These are phyloP conservation scores for Acacia pycnantha DNA, from an alignment of 331 rosid species.

Conservation along the genomic window DNA sequence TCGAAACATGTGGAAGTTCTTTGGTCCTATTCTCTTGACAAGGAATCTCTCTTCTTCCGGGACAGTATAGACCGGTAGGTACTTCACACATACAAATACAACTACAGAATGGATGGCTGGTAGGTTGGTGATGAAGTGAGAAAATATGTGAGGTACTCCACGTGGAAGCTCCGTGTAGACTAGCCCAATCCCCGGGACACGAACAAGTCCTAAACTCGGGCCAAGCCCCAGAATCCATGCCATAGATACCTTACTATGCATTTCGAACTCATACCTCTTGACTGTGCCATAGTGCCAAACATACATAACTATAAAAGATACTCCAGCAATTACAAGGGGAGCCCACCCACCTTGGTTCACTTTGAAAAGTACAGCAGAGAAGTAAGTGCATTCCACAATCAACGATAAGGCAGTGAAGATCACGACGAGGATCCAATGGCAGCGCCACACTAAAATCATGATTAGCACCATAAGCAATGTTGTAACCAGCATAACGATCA, in stretches of 20 bases:
- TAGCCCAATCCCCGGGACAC: constrained; percentile 92
- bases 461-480: constrained; percentile 86
- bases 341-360: constrained; percentile 97
- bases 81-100: constrained; percentile 87
- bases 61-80: constrained; percentile 94
- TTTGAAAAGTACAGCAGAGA: constrained; percentile 88
- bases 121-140: constrained; percentile 95
- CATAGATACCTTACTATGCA: constrained; percentile 94
- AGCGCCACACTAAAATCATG: constrained; percentile 96
- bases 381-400: constrained; percentile 83
- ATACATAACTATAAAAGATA: constrained; percentile 76
- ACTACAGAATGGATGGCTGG: constrained; percentile 96
- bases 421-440: constrained; percentile 88
- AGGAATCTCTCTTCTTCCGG: constrained; percentile 93
- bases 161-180: constrained; percentile 92
- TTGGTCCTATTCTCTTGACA: constrained; percentile 87
- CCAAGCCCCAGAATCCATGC: constrained; percentile 98
- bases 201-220: constrained; percentile 94
- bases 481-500: constrained; percentile 87
- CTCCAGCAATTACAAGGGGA: constrained; percentile 91
- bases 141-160: constrained; percentile 94
- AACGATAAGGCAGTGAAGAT: constrained; percentile 63
- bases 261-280: constrained; percentile 86
- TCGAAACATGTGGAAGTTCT: constrained; percentile 89
- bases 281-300: constrained; percentile 92